Conservation (phyloP, 192 early-diverging fungal genomes). For the Coemansia sp. region DNA sequence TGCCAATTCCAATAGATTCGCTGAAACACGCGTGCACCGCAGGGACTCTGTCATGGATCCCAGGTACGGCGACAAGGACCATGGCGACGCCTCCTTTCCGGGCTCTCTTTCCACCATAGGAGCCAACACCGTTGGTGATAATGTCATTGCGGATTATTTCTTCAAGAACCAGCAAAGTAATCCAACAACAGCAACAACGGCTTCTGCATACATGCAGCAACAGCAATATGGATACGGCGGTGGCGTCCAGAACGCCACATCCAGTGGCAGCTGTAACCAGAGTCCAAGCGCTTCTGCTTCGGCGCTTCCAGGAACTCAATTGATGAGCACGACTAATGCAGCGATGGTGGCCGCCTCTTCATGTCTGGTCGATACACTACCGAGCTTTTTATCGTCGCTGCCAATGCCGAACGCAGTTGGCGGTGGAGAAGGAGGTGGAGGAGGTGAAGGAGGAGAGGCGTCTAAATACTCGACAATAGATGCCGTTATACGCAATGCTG, state of each 20-base stretch:
- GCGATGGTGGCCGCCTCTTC: constrained; percentile 1
- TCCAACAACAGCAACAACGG: constrained; percentile 21
- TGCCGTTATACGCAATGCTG: constrained; percentile 13
- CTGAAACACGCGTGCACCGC: constrained; percentile 29
- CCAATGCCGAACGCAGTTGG: constrained; percentile 18
- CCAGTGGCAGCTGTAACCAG: constrained; percentile 20
- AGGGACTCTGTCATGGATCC: constrained; percentile 26
- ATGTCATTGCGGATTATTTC: constrained; percentile 41
- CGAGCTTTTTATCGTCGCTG: constrained; percentile 43
- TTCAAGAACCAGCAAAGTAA: constrained; percentile 35
- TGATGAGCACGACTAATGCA: constrained; percentile 3
- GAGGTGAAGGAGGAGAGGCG: constrained; percentile 12
- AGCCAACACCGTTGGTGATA: constrained; percentile 14
- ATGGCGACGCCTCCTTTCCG: constrained; percentile 9
- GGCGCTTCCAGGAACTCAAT: constrained; percentile 36
- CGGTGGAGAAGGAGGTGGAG: constrained; percentile 2
- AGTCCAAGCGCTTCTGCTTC: constrained; percentile 36
- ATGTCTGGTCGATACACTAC: constrained; percentile 35
- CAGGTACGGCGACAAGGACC: neutral
- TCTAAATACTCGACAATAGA: constrained; percentile 41
- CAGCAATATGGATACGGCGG: constrained; percentile 20
- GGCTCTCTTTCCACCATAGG: constrained; percentile 20
- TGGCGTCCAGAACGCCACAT: constrained; percentile 8
- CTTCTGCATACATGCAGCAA: constrained; percentile 12
- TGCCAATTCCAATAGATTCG: neutral